phyloP scores from a whole-genome alignment of 495 filamentous ascomycete species.

The Penicillium argentinense region DNA sequence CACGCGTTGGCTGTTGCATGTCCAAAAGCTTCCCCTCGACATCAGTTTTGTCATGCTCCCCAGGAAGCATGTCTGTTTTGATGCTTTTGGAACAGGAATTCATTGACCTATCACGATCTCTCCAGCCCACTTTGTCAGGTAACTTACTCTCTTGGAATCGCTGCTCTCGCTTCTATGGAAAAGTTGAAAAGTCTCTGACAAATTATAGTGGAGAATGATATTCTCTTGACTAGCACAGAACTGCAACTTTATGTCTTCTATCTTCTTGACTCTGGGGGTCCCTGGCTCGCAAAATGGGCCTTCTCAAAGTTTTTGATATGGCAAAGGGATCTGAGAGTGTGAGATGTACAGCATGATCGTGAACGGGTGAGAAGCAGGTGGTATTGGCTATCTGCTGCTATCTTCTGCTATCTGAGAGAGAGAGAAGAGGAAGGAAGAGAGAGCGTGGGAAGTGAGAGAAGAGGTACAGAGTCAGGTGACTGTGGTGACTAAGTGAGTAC shows the following conservation, averaged over 20 bases:
- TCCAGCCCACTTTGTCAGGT: background rate
- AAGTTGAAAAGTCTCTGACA: background rate
- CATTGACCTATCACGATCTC: background rate
- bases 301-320: conserved; percentile 10
- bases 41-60: background rate
- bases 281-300: conserved; percentile 3
- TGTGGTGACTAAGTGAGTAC: too few species aligned
- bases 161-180: too few species aligned
- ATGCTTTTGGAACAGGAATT: conserved; percentile 5
- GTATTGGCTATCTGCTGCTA: too few species aligned
- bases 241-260: conserved; percentile 21
- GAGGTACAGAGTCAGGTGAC: too few species aligned
- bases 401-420: too few species aligned
- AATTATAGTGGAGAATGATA: conserved; percentile 8
- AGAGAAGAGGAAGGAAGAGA: too few species aligned
- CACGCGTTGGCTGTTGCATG: conserved; percentile 5
- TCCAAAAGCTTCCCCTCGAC: background rate
- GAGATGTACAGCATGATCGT: too few species aligned
- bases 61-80: background rate
- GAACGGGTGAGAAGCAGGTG: too few species aligned
- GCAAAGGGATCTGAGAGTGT: too few species aligned
- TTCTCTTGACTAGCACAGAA: conserved; percentile 4
- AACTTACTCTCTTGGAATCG: background rate
- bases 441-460: too few species aligned
- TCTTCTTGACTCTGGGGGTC: conserved; percentile 9